phyloP scores from a whole-genome alignment of 2,329 filamentous ascomycete species.

The Xylariomycetidae sp. region DNA sequence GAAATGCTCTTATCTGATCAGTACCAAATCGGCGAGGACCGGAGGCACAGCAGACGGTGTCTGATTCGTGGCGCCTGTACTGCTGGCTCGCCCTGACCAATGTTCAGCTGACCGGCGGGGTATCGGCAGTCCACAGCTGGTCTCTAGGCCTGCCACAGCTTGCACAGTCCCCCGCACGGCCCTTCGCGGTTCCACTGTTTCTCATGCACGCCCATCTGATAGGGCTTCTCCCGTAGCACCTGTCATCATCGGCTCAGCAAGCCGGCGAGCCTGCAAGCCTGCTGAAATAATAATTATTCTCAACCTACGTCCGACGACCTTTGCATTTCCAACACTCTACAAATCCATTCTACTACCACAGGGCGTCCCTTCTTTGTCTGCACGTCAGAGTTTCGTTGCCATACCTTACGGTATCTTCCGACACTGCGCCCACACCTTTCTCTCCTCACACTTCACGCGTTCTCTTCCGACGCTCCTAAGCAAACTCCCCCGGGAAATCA shows the following conservation, averaged over 20 bases:
- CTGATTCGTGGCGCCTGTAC: neutral
- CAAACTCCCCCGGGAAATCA: too few species aligned
- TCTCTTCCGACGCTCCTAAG: too few species aligned
- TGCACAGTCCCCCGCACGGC: slow-evolving; percentile 3
- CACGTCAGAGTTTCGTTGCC: neutral
- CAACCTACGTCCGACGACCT: slow-evolving; percentile 2
- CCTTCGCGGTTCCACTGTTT: slow-evolving; percentile 7
- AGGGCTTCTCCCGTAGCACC: slow-evolving; percentile 11
- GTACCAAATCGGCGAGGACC: slow-evolving; percentile 5
- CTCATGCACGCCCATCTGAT: slow-evolving; percentile 22
- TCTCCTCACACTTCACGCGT: too few species aligned
- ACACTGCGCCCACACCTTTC: too few species aligned
- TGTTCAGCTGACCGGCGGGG: neutral
- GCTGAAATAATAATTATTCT: slow-evolving; percentile 7
- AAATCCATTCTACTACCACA: slow-evolving; percentile 1
- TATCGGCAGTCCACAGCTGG: too few species aligned
- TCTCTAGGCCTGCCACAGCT: too few species aligned
- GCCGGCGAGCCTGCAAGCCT: slow-evolving; percentile 3
- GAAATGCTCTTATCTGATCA: neutral
- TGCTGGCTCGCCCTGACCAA: neutral
- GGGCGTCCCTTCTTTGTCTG: too few species aligned
- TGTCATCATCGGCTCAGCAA: slow-evolving; percentile 16
- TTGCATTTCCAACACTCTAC: slow-evolving; percentile 4
- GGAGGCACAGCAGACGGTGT: slow-evolving; percentile 1
- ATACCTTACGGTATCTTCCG: too few species aligned